Conservation (phyloP, 805 yeast species). For the Lachancea sp. region DNA sequence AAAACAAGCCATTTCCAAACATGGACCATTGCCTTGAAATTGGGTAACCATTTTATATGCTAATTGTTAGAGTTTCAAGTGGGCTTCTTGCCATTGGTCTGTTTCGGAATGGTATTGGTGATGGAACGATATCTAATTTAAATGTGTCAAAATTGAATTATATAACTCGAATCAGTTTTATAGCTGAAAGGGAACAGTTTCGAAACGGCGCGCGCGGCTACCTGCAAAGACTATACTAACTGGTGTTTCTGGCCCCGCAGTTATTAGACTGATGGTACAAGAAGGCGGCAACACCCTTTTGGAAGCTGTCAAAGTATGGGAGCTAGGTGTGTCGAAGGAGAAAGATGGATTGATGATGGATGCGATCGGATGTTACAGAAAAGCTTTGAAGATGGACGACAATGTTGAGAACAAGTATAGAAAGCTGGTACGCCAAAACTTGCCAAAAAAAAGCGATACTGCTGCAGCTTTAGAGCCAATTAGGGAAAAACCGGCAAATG, state of each 20-base stretch:
- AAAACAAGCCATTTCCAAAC: too few relatives aligned
- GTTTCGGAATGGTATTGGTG: background rate
- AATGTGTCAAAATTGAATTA: background rate
- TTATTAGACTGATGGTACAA: background rate
- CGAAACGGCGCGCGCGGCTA: background rate
- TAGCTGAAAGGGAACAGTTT: background rate
- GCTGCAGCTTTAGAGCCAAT: background rate
- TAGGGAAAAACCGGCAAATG: background rate
- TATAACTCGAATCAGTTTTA: background rate
- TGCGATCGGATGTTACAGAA: slow-evolving; percentile 66
- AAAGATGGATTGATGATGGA: slow-evolving; percentile 71
- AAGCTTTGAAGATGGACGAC: slow-evolving; percentile 51
- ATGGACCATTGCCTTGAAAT: too few relatives aligned
- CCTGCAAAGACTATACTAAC: background rate
- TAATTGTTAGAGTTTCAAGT: background rate
- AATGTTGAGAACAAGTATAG: slow-evolving; percentile 67
- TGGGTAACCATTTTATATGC: background rate
- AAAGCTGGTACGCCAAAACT: slow-evolving; percentile 42
- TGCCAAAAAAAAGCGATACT: slow-evolving; percentile 19
- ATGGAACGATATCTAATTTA: background rate
- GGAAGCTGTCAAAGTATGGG: slow-evolving; percentile 58
- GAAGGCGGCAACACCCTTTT: background rate
- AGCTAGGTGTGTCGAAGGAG: slow-evolving; percentile 66
- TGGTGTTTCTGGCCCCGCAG: background rate
- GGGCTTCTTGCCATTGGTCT: background rate